Evolutionary conservation across 2,329 filamentous ascomycete species (phyloP), one percentile per base, ranked within the genome.

Genomic region (Neopestalotiopsis rosae): DNA sequence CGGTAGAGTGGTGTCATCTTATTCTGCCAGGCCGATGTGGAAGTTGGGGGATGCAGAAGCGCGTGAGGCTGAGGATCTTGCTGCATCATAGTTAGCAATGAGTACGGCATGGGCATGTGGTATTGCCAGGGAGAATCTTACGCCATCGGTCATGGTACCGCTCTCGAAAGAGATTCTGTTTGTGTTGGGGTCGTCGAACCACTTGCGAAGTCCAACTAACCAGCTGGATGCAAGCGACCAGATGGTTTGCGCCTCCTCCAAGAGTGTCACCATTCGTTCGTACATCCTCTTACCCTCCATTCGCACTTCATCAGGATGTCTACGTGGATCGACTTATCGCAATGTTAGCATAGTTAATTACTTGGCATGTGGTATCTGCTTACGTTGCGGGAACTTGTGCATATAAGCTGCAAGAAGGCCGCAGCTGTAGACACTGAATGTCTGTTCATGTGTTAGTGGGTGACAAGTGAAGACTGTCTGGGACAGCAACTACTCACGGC

Each of bases 341-440:
- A n/a, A 49, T 34, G 2, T 57, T 61, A 49, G 59, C 1, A 40
- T n/a, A 10, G 59, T 6, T 7, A 6, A 62, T 20, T 10, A 40
- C n/a, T 20, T 5, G 17, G 20, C 14, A 20, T 20, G 13, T n/a
- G 20, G 32, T 20, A 24, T 20, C 30, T 62, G 73, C 85, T 73
- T 76, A 87, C 86, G 77, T 24, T 80, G 77, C 7, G 85, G 84
- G 68, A 87, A 87, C 73, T 85, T 87, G 75, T 81, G 85, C 1
- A 87, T 76, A 66, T 88, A 88, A 3, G 82, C 83, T 6, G 85
- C 83, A 67, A 88, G 81, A 30, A 88, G 78, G 14, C 85, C 86
- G 70, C 86, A 88, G n/a, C 81, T 86, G 65, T 88, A 88, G 13
- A 88, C 85, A 67, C 84, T 86, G 71, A 88, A 88, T 1, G 85